Conservation (phyloP, 345 rosid genomes). For the Laguncularia racemosa region DNA sequence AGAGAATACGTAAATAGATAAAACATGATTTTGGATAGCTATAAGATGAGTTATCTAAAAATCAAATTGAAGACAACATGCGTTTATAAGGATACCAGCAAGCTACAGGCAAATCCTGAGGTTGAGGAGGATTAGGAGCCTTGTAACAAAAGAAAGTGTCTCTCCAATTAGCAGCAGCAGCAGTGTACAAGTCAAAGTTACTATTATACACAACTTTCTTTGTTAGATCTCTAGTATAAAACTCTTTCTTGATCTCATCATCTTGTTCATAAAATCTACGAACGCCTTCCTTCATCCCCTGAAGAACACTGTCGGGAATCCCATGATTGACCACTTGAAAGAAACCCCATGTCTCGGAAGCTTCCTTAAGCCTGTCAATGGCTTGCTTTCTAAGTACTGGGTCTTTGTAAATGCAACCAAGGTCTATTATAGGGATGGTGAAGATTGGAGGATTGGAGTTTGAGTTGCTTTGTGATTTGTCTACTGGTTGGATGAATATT, state of each 20-base stretch:
- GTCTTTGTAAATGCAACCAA: constrained; percentile 7
- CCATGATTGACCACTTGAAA: constrained; percentile 33
- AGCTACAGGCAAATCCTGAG: constrained; percentile 20
- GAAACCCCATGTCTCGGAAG: constrained; percentile 17
- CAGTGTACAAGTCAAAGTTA: constrained; percentile 36
- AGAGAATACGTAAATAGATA: no score
- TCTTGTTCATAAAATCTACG: constrained; percentile 24
- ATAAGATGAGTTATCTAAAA: background rate
- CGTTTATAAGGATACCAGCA: background rate
- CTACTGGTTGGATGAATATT: constrained; percentile 3
- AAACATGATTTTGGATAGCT: no score
- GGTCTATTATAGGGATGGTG: constrained; percentile 36
- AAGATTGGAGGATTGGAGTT: background rate
- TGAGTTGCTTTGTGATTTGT: background rate
- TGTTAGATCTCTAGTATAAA: constrained; percentile 7
- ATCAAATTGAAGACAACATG: background rate
- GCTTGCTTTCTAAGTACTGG: background rate
- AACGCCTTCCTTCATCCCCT: constrained; percentile 17
- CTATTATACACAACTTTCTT: constrained; percentile 18
- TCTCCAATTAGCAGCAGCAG: constrained; percentile 33
- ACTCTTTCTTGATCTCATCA: constrained; percentile 14
- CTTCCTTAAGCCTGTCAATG: constrained; percentile 6
- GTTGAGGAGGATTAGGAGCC: constrained; percentile 30
- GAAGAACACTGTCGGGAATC: constrained; percentile 14
- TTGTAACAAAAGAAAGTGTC: constrained; percentile 24